A percentile compares a stretch with the other conserved stretches of the same genome.
These are phyloP conservation scores for Nemania diffusa DNA, from an alignment of 2,329 filamentous ascomycete species.

Conservation along the genomic window DNA sequence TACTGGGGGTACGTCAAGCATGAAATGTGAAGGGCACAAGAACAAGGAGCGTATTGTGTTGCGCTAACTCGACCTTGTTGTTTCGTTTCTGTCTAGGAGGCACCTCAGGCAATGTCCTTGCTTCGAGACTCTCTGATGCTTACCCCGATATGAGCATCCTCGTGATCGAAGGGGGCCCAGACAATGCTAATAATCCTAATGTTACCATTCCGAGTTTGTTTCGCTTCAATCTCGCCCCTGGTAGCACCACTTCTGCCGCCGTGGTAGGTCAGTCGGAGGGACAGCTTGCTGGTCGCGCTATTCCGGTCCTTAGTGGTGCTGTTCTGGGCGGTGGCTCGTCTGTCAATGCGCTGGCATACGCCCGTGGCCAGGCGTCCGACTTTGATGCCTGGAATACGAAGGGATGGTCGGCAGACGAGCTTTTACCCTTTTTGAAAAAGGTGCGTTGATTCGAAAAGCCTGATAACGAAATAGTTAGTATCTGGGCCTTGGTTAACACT, in stretches of 20 bases:
- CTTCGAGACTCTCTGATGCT: constrained; percentile 28
- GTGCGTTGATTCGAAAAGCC: constrained; percentile 24
- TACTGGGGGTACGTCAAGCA: neutral
- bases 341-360: constrained; percentile 61
- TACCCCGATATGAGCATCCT: constrained; percentile 38
- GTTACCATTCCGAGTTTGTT: neutral
- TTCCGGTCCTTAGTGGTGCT: constrained; percentile 52
- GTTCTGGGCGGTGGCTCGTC: constrained; percentile 65
- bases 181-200: constrained; percentile 27
- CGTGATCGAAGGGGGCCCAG: constrained; percentile 37
- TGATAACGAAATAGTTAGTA: too few relatives aligned
- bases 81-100: neutral
- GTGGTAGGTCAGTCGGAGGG: neutral
- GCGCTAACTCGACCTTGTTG: neutral
- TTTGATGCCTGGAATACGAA: constrained; percentile 48
- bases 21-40: neutral
- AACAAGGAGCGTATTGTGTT: neutral
- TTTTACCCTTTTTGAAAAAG: constrained; percentile 65
- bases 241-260: constrained; percentile 52
- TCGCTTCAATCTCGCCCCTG: constrained; percentile 2
- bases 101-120: neutral
- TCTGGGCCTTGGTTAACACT: too few relatives aligned
- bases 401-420: constrained; percentile 47
- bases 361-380: constrained; percentile 49
- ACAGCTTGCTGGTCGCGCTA: constrained; percentile 52